A percentile compares a stretch with the other conserved stretches of the same genome.
These are phyloP conservation scores for Roridomyces roridus DNA, from an alignment of 768 basidiomycete genomes.

Conservation along the genomic window DNA sequence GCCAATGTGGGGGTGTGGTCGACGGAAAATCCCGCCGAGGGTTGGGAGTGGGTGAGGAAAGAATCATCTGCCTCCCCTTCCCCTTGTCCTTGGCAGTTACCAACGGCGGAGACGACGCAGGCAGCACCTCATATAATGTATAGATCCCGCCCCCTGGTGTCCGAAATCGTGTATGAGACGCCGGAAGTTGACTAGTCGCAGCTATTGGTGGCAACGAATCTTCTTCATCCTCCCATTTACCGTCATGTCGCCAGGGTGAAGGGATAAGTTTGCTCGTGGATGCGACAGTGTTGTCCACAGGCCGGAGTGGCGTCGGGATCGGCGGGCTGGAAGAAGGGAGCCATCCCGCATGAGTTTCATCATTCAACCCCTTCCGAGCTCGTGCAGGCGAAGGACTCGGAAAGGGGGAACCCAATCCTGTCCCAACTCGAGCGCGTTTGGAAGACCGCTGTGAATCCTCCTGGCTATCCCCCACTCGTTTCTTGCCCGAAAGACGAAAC, in stretches of 20 bases:
- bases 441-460: neutral
- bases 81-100: no score
- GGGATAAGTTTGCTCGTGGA: slow-evolving; percentile 4
- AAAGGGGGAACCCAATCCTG: slow-evolving; percentile 9
- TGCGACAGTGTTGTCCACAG: slow-evolving; percentile 10
- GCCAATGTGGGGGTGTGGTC: no score
- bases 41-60: no score
- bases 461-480: neutral
- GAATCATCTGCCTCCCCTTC: no score
- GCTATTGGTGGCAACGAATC: neutral
- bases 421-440: neutral
- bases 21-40: no score
- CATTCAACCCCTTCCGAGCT: neutral
- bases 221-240: no score
- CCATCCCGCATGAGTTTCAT: slow-evolving; percentile 2
- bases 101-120: slow-evolving; percentile 6
- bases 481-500: slow-evolving; percentile 8
- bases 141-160: slow-evolving; percentile 11
- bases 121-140: slow-evolving; percentile 14
- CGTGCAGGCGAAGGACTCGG: slow-evolving; percentile 21
- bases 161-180: neutral
- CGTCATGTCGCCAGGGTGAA: neutral
- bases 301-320: slow-evolving; percentile 2
- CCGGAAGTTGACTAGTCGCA: neutral
- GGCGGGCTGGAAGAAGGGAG: slow-evolving; percentile 8